Conservation (phyloP, 352 stramenopile species). For the Blastocystis sp. region DNA sequence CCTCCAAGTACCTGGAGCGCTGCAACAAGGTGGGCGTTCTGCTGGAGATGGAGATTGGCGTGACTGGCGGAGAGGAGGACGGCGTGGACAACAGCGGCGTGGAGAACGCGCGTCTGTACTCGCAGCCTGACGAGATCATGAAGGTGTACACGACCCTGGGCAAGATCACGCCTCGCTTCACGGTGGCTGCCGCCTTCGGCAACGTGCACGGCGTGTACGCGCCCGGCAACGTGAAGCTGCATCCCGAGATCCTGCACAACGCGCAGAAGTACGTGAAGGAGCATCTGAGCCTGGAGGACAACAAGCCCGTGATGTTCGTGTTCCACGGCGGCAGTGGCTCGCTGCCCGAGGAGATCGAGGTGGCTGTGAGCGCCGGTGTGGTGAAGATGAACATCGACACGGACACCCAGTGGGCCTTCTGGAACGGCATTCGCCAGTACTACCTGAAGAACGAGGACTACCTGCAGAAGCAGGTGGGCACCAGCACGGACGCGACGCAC, state of each 20-base stretch:
- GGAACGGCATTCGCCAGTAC: conserved; percentile 90
- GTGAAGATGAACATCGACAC: conserved; percentile 99
- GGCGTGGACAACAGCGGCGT: conserved; percentile 93
- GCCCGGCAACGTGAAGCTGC: conserved; percentile 95
- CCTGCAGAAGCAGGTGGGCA: conserved; percentile 94
- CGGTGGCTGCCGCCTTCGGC: conserved; percentile 90
- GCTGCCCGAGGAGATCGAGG: conserved; percentile 89
- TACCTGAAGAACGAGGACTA: conserved; percentile 94
- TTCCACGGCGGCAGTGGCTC: conserved; percentile 97
- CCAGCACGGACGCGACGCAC: conserved; percentile 90
- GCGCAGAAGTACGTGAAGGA: conserved; percentile 85
- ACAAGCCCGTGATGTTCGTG: conserved; percentile 95
- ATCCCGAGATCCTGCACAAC: conserved; percentile 91
- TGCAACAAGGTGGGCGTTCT: conserved; percentile 91
- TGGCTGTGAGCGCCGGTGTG: conserved; percentile 89
- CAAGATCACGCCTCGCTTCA: conserved; percentile 86
- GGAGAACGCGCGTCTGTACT: conserved; percentile 89
- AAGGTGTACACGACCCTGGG: conserved; percentile 90
- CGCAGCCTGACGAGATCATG: conserved; percentile 88
- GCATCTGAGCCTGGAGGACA: conserved; percentile 77
- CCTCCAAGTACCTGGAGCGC: conserved; percentile 93
- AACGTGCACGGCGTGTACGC: conserved; percentile 97
- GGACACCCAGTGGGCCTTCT: conserved; percentile 97
- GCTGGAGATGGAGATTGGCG: conserved; percentile 95
- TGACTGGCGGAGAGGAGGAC: conserved; percentile 96